phyloP scores from a whole-genome alignment of 441 rosid genomes.

The Breynia disticha region DNA sequence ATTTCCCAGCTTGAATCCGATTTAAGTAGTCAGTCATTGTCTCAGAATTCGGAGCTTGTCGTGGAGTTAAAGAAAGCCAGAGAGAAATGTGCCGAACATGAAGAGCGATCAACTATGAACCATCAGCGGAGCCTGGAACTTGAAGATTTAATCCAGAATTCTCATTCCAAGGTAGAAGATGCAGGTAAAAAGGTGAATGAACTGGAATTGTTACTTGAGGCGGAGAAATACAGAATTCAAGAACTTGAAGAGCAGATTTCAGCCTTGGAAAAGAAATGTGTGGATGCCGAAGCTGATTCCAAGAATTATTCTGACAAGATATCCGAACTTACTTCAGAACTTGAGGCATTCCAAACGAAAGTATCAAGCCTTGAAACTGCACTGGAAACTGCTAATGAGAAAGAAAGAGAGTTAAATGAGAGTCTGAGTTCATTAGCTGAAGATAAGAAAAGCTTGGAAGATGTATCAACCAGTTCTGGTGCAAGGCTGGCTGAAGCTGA shows the following conservation, averaged over 20 bases:
- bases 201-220: slow-evolving; percentile 79
- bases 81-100: slow-evolving; percentile 60
- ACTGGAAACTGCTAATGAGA: slow-evolving; percentile 48
- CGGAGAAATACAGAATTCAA: slow-evolving; percentile 78
- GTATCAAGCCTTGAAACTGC: slow-evolving; percentile 69
- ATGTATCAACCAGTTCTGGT: slow-evolving; percentile 33
- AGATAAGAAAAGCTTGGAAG: slow-evolving; percentile 71
- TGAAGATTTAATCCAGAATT: slow-evolving; percentile 66
- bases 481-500: slow-evolving; percentile 61
- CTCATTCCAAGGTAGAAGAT: slow-evolving; percentile 72
- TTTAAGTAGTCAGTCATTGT: slow-evolving; percentile 36
- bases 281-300: slow-evolving; percentile 55
- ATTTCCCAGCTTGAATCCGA: slow-evolving; percentile 46
- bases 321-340: slow-evolving; percentile 59
- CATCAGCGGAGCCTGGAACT: slow-evolving; percentile 85
- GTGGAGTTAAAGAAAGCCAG: slow-evolving; percentile 42
- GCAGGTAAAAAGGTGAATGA: slow-evolving; percentile 64
- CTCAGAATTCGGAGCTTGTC: slow-evolving; percentile 43
- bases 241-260: slow-evolving; percentile 84
- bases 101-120: slow-evolving; percentile 58
- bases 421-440: slow-evolving; percentile 38
- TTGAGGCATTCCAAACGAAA: slow-evolving; percentile 59
- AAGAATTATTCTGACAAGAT: slow-evolving; percentile 35
- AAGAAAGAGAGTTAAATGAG: slow-evolving; percentile 54
- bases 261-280: slow-evolving; percentile 55